Evolutionary conservation across 2,329 filamentous ascomycete species (phyloP).

Genomic region (Ustilaginoidea virens): DNA sequence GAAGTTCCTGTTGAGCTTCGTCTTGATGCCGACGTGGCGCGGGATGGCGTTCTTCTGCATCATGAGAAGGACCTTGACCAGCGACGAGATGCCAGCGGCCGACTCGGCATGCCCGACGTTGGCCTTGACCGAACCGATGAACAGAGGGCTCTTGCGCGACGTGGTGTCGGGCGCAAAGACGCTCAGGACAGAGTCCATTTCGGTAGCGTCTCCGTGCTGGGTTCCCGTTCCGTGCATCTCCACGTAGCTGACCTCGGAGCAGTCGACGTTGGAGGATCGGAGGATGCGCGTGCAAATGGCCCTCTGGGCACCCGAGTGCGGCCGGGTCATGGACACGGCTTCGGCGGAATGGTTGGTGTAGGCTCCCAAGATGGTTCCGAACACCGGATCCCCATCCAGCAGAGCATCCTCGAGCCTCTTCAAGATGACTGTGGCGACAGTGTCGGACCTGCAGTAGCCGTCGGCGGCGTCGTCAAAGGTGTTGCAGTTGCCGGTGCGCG

Average conservation of each 20-base stretch:
- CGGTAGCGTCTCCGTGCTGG: constrained; percentile 70
- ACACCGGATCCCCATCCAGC: constrained; percentile 58
- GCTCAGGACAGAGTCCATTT: constrained; percentile 63
- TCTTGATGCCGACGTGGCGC: constrained; percentile 53
- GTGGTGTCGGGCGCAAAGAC: constrained; percentile 32
- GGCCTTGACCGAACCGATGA: constrained; percentile 47
- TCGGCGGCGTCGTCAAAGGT: constrained; percentile 70
- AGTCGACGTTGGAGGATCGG: constrained; percentile 57
- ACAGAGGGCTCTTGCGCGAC: constrained; percentile 36
- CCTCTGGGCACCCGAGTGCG: constrained; percentile 63
- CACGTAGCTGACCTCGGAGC: constrained; percentile 64
- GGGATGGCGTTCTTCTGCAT: constrained; percentile 46
- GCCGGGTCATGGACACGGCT: constrained; percentile 70
- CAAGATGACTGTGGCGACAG: constrained; percentile 57
- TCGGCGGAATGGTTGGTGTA: constrained; percentile 73
- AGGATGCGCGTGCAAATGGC: constrained; percentile 51
- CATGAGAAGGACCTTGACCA: constrained; percentile 52
- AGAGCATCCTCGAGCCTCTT: constrained; percentile 70
- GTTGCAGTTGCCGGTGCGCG: constrained; percentile 38
- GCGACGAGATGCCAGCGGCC: constrained; percentile 43
- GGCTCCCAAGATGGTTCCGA: constrained; percentile 61
- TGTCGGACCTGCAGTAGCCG: constrained; percentile 71
- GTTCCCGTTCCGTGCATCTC: constrained; percentile 91
- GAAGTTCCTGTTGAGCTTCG: constrained; percentile 43
- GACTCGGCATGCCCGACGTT: constrained; percentile 50